Base-by-base conservation (phyloP, 768 basidiomycete genomes). In the Boletus coccyginus region DNA sequence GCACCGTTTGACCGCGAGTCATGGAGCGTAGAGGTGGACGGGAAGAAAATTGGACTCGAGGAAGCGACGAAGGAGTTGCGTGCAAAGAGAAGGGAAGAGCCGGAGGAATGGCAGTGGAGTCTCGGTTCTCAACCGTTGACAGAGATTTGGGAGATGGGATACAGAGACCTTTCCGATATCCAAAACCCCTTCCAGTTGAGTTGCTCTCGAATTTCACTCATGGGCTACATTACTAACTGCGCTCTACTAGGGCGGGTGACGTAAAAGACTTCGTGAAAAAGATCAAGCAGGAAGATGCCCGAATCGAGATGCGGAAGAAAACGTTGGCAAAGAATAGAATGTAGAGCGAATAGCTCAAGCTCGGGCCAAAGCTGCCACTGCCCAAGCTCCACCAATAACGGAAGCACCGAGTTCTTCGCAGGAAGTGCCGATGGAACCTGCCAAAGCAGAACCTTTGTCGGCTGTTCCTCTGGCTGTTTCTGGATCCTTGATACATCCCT, bases 121-220 rank as follows among this genome's bases (percentile, higher is more conserved):
- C 77, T 84, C 47, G 91, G 92, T 8, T 87, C 85, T 42, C 82
- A 82, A 55, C 76, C 87, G 1, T 71, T 92, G 66, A 88, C 88
- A 3, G 88, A 91, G 58, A 87, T 91, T 31, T 94, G 91, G 91
- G 82, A 84, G 54, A 84, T 88, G 84, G 90, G 91, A 16, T 92
- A 87, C 64, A 75, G 82, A 58, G 82, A 82, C 47, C 65, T 89
- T 52, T 52, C 62, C 11, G 87, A 91, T 68, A 69, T 92, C 29
- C 77, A 87, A 65, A 80, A 76, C 55, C 83, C 84, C 12, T 86
- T 86, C 78, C 81, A 80, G 90, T 89, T 73, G 63, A 69, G 80
- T 73, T 60, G 19, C 17, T n/a, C 12, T 51, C 16, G 14, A 29
- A 62, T 48, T 62, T 44, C 29, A 40, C 46, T 46, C 47, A 7